Base-by-base conservation (phyloP, 1,284 basidiomycete genomes). In the Rhodotorula sp. region DNA sequence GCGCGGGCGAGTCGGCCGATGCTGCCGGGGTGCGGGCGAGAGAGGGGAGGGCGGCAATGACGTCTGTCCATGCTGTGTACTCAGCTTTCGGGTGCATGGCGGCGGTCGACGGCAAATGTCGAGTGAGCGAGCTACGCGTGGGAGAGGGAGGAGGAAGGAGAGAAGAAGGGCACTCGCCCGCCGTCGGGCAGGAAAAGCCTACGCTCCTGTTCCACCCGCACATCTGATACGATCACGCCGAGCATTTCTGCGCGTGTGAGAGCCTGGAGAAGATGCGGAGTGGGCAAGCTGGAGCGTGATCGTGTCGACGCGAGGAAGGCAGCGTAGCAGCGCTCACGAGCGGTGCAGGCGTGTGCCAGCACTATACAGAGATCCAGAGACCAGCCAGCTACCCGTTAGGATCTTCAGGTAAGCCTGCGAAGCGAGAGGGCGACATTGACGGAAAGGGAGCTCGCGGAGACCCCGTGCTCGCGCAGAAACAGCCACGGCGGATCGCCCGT, bases 401-500 rank as follows among this genome's bases (percentile, higher is more conserved):
- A 15, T 15, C 39, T 9, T 39, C 39, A 39, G 15, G 15, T 15
- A 39, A 39, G 39, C 39, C 39, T 39, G 39, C 39, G 39, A 39
- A 7, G 39, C 39, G 44, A 46, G 9, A 19, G 17, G 44, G 9
- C 9, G 17, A 19, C 7, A 19, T 19, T 10, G 44, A 46, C 39
- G 44, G 44, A 46, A 22, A 19, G 4, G 17, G 44, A 46, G 44
- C 13, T 5, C 13, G 44, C 13, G 44, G 44, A 46, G 17, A 46
- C 13, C 34, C 36, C 2, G 22, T 36, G 19, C 22, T 22, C 39
- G 39, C 39, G 39, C 39, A 39, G 39, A 39, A 39, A 39, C 39
- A 15, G 39, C 7, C 27, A 61, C 65, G 64, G 10, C 67, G 66
- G 22, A 67, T 54, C 69, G 15, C 69, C 69, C 17, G 69, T 60